Evolutionary conservation across 1,284 basidiomycete species (phyloP).

Genomic region (Pterulicium gracile): DNA sequence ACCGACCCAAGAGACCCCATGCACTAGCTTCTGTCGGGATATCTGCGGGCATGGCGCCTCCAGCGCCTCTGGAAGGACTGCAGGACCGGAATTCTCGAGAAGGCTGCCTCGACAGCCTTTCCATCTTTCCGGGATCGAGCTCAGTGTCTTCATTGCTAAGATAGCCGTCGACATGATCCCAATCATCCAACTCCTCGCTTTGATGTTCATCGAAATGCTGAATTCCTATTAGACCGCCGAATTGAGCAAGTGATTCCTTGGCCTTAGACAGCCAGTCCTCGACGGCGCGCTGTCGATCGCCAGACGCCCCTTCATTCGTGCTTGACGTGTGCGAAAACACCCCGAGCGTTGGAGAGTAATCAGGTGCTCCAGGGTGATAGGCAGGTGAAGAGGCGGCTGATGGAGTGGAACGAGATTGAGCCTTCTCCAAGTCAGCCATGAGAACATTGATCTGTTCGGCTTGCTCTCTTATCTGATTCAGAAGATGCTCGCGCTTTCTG

Average conservation of each 20-base stretch:
- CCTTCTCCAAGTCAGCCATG: conserved; percentile 49
- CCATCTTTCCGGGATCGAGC: conserved; percentile 18
- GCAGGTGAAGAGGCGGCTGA: conserved; percentile 14
- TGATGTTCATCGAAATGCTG: conserved; percentile 33
- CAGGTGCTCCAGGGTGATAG: conserved; percentile 15
- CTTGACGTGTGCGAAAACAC: conserved; percentile 13
- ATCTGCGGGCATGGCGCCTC: conserved; percentile 13
- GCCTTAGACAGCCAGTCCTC: conserved; percentile 68
- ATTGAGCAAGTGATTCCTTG: conserved; percentile 51
- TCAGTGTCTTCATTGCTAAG: conserved; percentile 25
- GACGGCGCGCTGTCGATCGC: conserved; percentile 31
- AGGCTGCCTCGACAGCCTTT: conserved; percentile 20
- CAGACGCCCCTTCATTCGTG: conserved; percentile 22
- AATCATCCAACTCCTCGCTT: conserved; percentile 14
- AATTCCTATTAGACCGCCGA: conserved; percentile 51
- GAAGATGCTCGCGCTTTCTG: conserved; percentile 67
- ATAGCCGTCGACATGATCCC: conserved; percentile 22
- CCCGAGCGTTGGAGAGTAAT: conserved; percentile 14
- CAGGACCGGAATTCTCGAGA: background rate
- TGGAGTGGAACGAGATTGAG: conserved; percentile 13
- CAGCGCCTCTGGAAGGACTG: conserved; percentile 8
- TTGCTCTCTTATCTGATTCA: conserved; percentile 63
- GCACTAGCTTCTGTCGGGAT: conserved; percentile 29
- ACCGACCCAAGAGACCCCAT: conserved; percentile 57
- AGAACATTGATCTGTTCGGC: conserved; percentile 57